These are phyloP conservation scores for Odontarrhena argentea DNA, from an alignment of 345 rosid species.

Conservation along the genomic window DNA sequence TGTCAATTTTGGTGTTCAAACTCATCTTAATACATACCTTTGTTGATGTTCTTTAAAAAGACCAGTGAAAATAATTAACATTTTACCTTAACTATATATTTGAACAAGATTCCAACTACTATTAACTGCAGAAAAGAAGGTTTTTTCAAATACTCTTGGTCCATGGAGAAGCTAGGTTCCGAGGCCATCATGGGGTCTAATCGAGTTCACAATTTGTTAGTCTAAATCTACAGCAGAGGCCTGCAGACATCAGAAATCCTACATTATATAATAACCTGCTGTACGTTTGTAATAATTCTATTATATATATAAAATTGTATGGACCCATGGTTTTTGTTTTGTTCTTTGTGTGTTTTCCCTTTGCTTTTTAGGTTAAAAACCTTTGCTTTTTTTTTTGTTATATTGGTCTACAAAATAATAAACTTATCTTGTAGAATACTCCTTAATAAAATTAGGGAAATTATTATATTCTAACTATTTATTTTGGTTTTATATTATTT, in stretches of 20 bases:
- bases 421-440: too few relatives aligned
- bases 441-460: too few relatives aligned
- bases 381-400: neutral
- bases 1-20: too few relatives aligned
- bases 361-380: too few relatives aligned
- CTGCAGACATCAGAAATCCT: conserved; percentile 29
- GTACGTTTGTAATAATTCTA: neutral
- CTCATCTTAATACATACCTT: too few relatives aligned
- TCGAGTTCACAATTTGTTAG: conserved; percentile 33
- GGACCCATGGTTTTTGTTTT: conserved; percentile 20
- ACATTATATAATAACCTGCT: neutral
- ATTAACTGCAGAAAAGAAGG: neutral
- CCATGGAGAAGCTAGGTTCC: conserved; percentile 21
- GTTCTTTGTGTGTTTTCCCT: too few relatives aligned
- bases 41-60: too few relatives aligned
- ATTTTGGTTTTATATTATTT: too few relatives aligned
- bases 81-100: neutral
- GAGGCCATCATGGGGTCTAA: conserved; percentile 28
- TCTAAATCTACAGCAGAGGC: conserved; percentile 28
- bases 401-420: conserved; percentile 7
- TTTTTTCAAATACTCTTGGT: conserved; percentile 14
- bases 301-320: neutral
- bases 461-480: too few relatives aligned
- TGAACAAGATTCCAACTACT: conserved; percentile 25
- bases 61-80: neutral